Evolutionary conservation across 2,329 filamentous ascomycete genomes (phyloP).

Genomic region (Cladosporium sp.): DNA sequence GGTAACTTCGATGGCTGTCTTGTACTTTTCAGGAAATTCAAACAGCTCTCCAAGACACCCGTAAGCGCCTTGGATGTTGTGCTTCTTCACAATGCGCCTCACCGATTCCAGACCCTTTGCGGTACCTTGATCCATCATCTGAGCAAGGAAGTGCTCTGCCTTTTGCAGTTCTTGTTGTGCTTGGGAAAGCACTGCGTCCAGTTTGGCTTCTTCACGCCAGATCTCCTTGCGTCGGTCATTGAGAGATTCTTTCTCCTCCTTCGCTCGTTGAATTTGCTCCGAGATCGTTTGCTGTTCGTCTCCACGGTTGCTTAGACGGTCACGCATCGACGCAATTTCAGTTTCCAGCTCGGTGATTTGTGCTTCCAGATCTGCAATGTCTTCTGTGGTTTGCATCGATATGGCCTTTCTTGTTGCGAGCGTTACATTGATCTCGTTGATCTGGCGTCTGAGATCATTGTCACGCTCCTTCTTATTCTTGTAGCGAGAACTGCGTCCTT

Average conservation of each 20-base stretch:
- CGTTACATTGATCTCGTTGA: slow-evolving; percentile 72
- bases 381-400: slow-evolving; percentile 77
- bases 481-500: slow-evolving; percentile 83
- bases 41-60: slow-evolving; percentile 93
- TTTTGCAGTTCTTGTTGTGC: slow-evolving; percentile 72
- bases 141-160: slow-evolving; percentile 71
- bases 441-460: slow-evolving; percentile 72
- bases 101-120: slow-evolving; percentile 84
- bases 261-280: slow-evolving; percentile 70
- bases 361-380: slow-evolving; percentile 66
- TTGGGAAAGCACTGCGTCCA: slow-evolving; percentile 72
- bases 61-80: slow-evolving; percentile 80
- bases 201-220: slow-evolving; percentile 82
- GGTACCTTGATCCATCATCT: slow-evolving; percentile 86
- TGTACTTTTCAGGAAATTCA: slow-evolving; percentile 77
- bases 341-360: slow-evolving; percentile 69
- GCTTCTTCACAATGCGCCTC: slow-evolving; percentile 72
- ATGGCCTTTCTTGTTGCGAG: slow-evolving; percentile 80
- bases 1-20: slow-evolving; percentile 86
- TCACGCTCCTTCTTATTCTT: slow-evolving; percentile 86
- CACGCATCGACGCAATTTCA: slow-evolving; percentile 66
- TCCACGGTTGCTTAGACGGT: slow-evolving; percentile 73
- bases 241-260: slow-evolving; percentile 72
- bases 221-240: slow-evolving; percentile 84
- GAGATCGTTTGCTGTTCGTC: slow-evolving; percentile 68